Percentiles rank a stretch among this genome's conserved stretches.
These are phyloP conservation scores for Amaranthus tricolor DNA, from an alignment of 179 eudicot species.

Conservation along the genomic window DNA sequence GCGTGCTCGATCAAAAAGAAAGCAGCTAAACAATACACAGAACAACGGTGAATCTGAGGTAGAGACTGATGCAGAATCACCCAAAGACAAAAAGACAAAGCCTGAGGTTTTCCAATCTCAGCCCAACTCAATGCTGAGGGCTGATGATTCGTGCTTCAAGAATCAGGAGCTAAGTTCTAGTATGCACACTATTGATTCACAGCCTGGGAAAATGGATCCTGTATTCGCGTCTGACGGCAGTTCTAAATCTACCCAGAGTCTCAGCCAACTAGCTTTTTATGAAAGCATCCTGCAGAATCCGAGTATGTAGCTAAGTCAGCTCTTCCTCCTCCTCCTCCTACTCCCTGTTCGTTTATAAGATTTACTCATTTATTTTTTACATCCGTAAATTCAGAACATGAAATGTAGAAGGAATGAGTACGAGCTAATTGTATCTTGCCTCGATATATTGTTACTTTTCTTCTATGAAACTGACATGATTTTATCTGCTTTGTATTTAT, in stretches of 20 bases:
- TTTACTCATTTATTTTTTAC: background rate
- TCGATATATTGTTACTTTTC: background rate
- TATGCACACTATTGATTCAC: slow-evolving; percentile 49
- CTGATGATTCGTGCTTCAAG: slow-evolving; percentile 56
- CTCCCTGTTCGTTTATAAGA: background rate
- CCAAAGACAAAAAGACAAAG: slow-evolving; percentile 67
- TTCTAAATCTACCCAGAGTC: slow-evolving; percentile 40
- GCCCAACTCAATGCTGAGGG: slow-evolving; percentile 37
- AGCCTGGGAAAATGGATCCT: slow-evolving; percentile 47
- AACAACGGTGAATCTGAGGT: slow-evolving; percentile 80
- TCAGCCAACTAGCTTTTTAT: slow-evolving; percentile 64
- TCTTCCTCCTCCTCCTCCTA: background rate
- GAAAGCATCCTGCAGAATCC: slow-evolving; percentile 68
- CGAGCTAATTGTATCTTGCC: background rate
- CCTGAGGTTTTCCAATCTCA: slow-evolving; percentile 61
- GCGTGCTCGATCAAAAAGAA: slow-evolving; percentile 90
- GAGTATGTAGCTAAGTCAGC: slow-evolving; percentile 42
- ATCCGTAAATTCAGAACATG: background rate
- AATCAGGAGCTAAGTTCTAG: slow-evolving; percentile 63
- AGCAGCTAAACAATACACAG: slow-evolving; percentile 56
- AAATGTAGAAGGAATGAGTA: background rate
- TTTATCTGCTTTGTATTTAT: background rate
- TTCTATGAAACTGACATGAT: background rate
- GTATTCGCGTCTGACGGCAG: slow-evolving; percentile 42
- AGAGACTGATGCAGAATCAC: slow-evolving; percentile 79